Evolutionary conservation across 352 stramenopile species (phyloP), one percentile per base, ranked within the genome.

Genomic region (Phytophthora constricta): DNA sequence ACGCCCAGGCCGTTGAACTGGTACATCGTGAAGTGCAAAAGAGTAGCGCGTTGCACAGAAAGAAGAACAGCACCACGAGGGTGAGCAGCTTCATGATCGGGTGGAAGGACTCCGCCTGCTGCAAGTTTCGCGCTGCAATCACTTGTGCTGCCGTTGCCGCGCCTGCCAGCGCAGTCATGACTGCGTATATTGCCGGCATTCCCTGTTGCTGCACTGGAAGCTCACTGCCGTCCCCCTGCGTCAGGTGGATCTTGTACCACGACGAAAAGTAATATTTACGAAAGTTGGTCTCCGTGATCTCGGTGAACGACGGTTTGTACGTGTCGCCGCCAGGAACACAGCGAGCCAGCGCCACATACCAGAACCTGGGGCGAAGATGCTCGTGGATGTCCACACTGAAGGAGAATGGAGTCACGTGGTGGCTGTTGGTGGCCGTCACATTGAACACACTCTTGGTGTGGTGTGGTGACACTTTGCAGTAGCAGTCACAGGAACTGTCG

Each of bases 241-340:
- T 90, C 79, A 93, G 88, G 81, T 94, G 86, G 46, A 94, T 74
- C 9, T 80, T 76, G 65, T 88, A 92, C 86, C 84, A 92, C 8
- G 84, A 80, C 23, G 83, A 81, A 54, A 95, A 95, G 67, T 90
- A 92, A 54, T 89, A 94, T 71, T 86, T 81, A 14, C 77, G 70
- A 64, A 92, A 93, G 47, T 83, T 86, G 50, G 74, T 59, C 45
- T 91, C 80, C 0, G 86, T 89, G 69, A 94, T 89, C 46, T 88
- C 76, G 16, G 79, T 65, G 61, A 90, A 89, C 23, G 81, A 75
- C 39, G 86, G 86, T 47, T 76, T 54, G 63, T 86, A 92, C 13
- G 57, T 51, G 65, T 92, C 84, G 22, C 84, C 84, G 17, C 81
- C 83, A 7, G 82, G 74, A 5, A 93, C 83, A 23, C 83, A 95